These are phyloP conservation scores for Rhodomyrtus psidioides DNA, from an alignment of 441 rosid genomes.

Conservation along the genomic window DNA sequence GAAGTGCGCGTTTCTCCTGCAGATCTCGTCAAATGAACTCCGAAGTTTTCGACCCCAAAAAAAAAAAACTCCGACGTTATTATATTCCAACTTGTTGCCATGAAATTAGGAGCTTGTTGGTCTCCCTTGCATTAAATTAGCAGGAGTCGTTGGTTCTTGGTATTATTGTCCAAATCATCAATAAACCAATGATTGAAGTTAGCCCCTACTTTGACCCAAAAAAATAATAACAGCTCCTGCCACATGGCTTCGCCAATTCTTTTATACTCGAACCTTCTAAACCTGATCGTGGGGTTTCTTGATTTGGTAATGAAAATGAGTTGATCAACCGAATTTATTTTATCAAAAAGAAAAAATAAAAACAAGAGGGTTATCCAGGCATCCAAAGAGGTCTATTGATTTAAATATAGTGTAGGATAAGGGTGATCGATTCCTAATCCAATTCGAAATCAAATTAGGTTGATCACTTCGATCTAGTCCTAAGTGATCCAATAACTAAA, in stretches of 20 bases:
- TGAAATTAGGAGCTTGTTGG: neutral
- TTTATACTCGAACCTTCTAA: neutral
- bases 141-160: neutral
- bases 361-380: neutral
- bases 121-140: neutral
- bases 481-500: too few relatives aligned
- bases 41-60: too few relatives aligned
- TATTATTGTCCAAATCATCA: neutral
- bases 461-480: too few relatives aligned
- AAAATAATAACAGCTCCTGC: neutral
- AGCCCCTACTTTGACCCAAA: too few relatives aligned
- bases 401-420: neutral
- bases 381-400: neutral
- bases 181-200: neutral
- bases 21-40: neutral
- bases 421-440: too few relatives aligned
- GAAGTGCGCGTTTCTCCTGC: neutral
- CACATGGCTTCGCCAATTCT: neutral
- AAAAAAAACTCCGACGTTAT: neutral
- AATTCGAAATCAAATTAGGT: too few relatives aligned
- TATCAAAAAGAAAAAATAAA: neutral
- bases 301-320: neutral
- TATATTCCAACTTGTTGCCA: neutral
- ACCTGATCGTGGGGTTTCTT: neutral
- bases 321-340: neutral